phyloP scores from a whole-genome alignment of 768 basidiomycete species.

The Tricholomella constricta region DNA sequence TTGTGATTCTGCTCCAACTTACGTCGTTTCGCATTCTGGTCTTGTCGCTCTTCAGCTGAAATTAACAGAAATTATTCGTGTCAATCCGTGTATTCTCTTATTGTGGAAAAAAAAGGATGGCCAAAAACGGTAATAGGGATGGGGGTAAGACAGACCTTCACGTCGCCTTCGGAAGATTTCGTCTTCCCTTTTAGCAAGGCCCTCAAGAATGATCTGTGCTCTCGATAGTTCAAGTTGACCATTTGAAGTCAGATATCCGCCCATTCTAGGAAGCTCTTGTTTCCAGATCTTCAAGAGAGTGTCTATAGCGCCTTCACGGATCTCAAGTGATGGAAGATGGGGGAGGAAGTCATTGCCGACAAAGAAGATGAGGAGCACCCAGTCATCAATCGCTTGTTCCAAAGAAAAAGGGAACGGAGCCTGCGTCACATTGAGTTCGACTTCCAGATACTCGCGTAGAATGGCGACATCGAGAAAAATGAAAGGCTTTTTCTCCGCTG shows the following conservation, averaged over 20 bases:
- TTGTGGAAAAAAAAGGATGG: conserved; percentile 15
- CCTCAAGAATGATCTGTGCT: conserved; percentile 94
- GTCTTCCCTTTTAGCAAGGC: conserved; percentile 91
- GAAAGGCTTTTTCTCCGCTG: conserved; percentile 89
- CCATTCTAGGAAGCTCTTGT: conserved; percentile 90
- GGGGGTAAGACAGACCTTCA: conserved; percentile 69
- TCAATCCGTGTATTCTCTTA: conserved; percentile 26
- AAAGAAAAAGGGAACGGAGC: conserved; percentile 85
- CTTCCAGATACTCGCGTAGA: conserved; percentile 96
- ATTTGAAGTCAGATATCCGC: conserved; percentile 94
- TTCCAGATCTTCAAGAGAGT: conserved; percentile 96
- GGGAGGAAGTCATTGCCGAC: conserved; percentile 99
- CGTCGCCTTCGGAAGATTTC: conserved; percentile 91
- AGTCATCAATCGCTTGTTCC: conserved; percentile 98
- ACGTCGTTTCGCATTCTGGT: conserved; percentile 87
- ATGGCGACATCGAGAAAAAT: conserved; percentile 98
- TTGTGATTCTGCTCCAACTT: conserved; percentile 55
- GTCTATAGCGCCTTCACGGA: conserved; percentile 98
- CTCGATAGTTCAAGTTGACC: conserved; percentile 84
- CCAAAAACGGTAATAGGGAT: conserved; percentile 15
- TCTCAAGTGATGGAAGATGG: conserved; percentile 97
- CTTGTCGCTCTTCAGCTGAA: conserved; percentile 92
- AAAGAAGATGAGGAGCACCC: conserved; percentile 99
- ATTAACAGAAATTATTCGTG: conserved; percentile 27
- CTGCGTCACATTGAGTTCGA: conserved; percentile 85